These are phyloP conservation scores for Vitis hybrid DNA, from an alignment of 177 flowering plant genomes.

Conservation along the genomic window DNA sequence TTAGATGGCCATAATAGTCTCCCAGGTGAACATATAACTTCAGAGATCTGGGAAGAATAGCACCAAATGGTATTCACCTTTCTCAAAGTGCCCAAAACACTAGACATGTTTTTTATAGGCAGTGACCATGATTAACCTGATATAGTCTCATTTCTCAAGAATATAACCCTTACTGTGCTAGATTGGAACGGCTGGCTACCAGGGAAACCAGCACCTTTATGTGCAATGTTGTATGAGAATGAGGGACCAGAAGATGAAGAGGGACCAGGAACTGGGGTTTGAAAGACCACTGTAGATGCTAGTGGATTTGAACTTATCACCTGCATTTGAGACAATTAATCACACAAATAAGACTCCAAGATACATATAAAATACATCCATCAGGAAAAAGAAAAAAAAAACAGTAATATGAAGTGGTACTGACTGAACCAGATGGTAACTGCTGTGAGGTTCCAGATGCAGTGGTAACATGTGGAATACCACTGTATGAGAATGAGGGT, in stretches of 20 bases:
- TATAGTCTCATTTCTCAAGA: constrained; percentile 1
- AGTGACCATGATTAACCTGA: background rate
- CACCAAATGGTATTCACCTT: too few species aligned
- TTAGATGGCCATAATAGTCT: too few species aligned
- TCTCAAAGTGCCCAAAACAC: too few species aligned
- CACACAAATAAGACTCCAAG: background rate
- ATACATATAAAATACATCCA: background rate
- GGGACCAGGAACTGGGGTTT: constrained; percentile 33
- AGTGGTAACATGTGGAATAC: constrained; percentile 16
- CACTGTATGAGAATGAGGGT: constrained; percentile 36
- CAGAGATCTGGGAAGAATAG: too few species aligned
- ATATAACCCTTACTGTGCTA: constrained; percentile 30
- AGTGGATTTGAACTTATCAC: constrained; percentile 21
- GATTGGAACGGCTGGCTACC: constrained; percentile 26
- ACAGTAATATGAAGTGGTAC: constrained; percentile 11
- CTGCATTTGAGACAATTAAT: constrained; percentile 18
- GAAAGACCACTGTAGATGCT: constrained; percentile 20
- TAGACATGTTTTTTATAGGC: background rate
- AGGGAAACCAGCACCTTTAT: constrained; percentile 23
- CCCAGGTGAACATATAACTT: too few species aligned
- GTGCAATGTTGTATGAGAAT: constrained; percentile 36
- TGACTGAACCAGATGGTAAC: constrained; percentile 31
- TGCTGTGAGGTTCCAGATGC: constrained; percentile 30
- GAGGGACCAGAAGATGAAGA: constrained; percentile 31
- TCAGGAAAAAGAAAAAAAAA: background rate